Conservation (phyloP, 352 stramenopile species). For the Phytophthora sp. region DNA sequence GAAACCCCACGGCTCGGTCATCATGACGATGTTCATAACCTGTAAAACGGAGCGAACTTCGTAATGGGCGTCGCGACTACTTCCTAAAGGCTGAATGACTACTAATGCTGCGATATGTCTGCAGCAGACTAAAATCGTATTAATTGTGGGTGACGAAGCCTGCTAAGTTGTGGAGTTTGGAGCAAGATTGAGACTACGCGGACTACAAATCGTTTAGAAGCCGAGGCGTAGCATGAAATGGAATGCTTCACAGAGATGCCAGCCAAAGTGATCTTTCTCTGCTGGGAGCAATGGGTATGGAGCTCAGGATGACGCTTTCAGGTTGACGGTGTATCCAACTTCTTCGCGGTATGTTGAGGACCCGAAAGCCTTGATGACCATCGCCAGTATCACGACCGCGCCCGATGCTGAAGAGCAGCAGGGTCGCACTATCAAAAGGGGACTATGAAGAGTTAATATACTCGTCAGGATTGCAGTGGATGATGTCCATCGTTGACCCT, state of each 20-base stretch:
- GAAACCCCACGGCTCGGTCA: conserved; percentile 47
- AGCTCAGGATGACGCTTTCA: conserved; percentile 16
- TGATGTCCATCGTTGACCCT: conserved; percentile 19
- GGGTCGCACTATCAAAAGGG: conserved; percentile 22
- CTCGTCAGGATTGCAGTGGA: conserved; percentile 8
- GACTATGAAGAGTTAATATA: conserved; percentile 33
- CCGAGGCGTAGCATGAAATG: conserved; percentile 7
- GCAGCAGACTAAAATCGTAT: conserved; percentile 7
- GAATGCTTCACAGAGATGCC: conserved; percentile 21
- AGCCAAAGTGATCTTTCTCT: conserved; percentile 16
- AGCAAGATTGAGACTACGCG: conserved; percentile 2
- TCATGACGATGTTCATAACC: conserved; percentile 54
- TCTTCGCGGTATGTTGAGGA: conserved; percentile 10
- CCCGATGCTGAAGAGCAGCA: conserved; percentile 20
- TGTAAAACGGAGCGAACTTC: conserved; percentile 28
- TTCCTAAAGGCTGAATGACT: no score
- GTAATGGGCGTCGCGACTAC: neutral
- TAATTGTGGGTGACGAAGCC: neutral
- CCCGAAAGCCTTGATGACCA: conserved; percentile 10
- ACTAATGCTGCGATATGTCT: no score
- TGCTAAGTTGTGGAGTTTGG: neutral
- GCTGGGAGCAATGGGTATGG: conserved; percentile 9
- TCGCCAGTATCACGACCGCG: conserved; percentile 2
- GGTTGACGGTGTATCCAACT: conserved; percentile 12
- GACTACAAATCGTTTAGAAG: neutral